Evolutionary conservation across 345 rosid species (phyloP), one percentile per base, ranked within the genome.

Genomic region (Brassica cretica): DNA sequence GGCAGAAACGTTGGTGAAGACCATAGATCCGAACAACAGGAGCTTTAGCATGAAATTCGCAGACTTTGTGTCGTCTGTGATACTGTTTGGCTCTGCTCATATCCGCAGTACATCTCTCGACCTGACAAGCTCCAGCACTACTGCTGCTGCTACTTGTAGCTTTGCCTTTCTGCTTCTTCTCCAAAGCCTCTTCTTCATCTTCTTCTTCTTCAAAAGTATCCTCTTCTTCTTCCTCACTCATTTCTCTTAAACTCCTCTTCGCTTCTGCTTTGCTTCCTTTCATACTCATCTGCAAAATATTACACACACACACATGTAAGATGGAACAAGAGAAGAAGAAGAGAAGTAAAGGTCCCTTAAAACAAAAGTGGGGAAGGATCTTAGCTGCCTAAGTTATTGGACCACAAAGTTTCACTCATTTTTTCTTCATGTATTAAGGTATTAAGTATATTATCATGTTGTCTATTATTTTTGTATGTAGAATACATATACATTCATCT

Each of bases 21-120:
- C 93, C 97, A 18, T 75, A 83, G 66, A 95, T 85, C 65, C 55
- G 78, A 39, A 85, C 98, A 15, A 61, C 60, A 3, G 91, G 27
- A 69, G 93, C 88, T 83, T 89, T 95, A 80, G 99, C 91, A 49
- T 95, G 99, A 78, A 53, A 33, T 78, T 95, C 94, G 96, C 99
- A 95, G 19, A 95, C 98, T 81, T 87, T 95, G 79, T 95, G 99
- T 32, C 98, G 88, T 73, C 79, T 83, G 60, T 95, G 95, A 79
- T 92, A 95, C 58, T 79, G 69, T 88, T 86, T 89, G 51, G 97
- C 98, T 32, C 65, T 81, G 29, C 82, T 72, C 97, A 94, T 85
- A 65, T 92, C 89, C 10, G 71, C 71, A 0, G 77, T 69, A 81
- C 98, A 94, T 71, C 78, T 78, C 18, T 33, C 89, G 4, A 87